phyloP scores from a whole-genome alignment of 495 filamentous ascomycete species.

The Amphirosellinia nigrospora region DNA sequence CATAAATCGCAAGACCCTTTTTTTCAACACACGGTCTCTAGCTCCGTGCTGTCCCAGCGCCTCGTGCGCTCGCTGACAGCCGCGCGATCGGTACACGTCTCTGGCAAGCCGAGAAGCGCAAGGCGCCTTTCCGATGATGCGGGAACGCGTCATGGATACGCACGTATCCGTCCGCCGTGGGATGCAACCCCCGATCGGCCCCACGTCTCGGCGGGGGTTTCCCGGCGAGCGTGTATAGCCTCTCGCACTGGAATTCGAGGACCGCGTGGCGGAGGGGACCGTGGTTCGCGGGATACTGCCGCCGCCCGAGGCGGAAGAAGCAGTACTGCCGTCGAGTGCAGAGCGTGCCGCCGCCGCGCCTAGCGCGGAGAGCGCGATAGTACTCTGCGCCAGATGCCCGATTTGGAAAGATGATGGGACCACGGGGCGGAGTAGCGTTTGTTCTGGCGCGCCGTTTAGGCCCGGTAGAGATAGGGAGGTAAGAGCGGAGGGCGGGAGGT shows the following conservation, averaged over 20 bases:
- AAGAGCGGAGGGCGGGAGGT: constrained; percentile 25
- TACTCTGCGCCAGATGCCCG: constrained; percentile 43
- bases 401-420: constrained; percentile 46
- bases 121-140: constrained; percentile 48
- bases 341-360: constrained; percentile 47
- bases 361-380: constrained; percentile 51
- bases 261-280: constrained; percentile 46
- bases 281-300: constrained; percentile 29
- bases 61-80: constrained; percentile 42
- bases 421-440: constrained; percentile 18
- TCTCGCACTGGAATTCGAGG: constrained; percentile 53
- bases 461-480: constrained; percentile 26
- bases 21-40: constrained; percentile 41
- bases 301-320: neutral
- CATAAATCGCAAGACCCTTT: constrained; percentile 45
- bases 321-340: neutral
- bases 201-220: constrained; percentile 36
- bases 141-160: constrained; percentile 53
- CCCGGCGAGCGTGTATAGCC: constrained; percentile 45
- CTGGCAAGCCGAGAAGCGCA: constrained; percentile 41
- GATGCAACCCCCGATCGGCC: constrained; percentile 51
- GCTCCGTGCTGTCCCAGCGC: constrained; percentile 44
- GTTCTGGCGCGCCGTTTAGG: neutral
- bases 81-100: constrained; percentile 34
- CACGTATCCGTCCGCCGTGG: constrained; percentile 52